phyloP scores from a whole-genome alignment of 345 rosid species.

The Carallia brachiata region DNA sequence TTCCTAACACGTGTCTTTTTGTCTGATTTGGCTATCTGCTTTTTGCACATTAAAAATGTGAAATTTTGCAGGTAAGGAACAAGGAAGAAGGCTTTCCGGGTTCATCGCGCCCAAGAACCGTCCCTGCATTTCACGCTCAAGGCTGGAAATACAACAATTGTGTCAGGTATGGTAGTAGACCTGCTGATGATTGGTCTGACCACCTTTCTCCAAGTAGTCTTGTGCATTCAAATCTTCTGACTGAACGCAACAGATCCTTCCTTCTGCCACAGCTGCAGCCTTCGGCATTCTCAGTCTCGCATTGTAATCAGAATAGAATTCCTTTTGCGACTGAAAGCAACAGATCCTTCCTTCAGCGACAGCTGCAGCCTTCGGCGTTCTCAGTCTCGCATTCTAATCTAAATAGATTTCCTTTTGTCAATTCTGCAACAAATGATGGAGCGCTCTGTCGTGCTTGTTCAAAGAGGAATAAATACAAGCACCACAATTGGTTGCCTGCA shows the following conservation, averaged over 20 bases:
- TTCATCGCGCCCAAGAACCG: slow-evolving; percentile 62
- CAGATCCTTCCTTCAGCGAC: too few species aligned
- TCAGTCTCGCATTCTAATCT: too few species aligned
- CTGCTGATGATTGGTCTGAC: slow-evolving; percentile 38
- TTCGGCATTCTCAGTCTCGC: slow-evolving; percentile 22
- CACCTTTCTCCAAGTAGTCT: slow-evolving; percentile 8
- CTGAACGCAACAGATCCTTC: slow-evolving; percentile 5
- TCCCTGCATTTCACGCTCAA: slow-evolving; percentile 23
- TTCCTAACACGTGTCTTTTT: not conserved
- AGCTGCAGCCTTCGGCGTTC: too few species aligned
- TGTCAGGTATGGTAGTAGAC: slow-evolving; percentile 52
- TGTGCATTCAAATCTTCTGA: slow-evolving; percentile 11
- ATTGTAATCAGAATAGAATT: slow-evolving; percentile 22
- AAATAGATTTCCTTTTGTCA: slow-evolving; percentile 7
- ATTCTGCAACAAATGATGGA: slow-evolving; percentile 18
- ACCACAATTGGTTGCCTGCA: slow-evolving; percentile 40
- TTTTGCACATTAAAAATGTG: not conserved
- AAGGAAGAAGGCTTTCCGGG: slow-evolving; percentile 67
- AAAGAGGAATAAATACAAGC: not conserved
- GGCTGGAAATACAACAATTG: slow-evolving; percentile 9
- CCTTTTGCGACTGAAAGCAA: too few species aligned
- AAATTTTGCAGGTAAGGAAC: slow-evolving; percentile 51
- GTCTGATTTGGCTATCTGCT: too few species aligned
- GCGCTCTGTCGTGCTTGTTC: slow-evolving; percentile 11
- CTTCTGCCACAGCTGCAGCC: slow-evolving; percentile 2